These are phyloP conservation scores for Starmera dryadoides DNA, from an alignment of 805 yeast species.

Conservation along the genomic window DNA sequence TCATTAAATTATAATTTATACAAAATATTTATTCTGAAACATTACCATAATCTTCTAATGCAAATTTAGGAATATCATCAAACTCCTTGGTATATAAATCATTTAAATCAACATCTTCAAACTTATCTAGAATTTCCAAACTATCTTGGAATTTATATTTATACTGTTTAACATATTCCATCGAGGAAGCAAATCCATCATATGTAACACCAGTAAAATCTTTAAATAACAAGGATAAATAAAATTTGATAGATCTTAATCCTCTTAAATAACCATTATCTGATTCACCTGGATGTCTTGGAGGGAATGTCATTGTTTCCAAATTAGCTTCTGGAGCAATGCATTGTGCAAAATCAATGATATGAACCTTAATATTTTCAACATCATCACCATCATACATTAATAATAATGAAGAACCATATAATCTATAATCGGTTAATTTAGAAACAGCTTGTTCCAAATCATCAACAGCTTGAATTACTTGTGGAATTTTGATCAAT, in stretches of 20 bases:
- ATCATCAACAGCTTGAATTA: conserved; percentile 54
- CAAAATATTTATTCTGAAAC: conserved; percentile 15
- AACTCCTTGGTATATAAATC: conserved; percentile 16
- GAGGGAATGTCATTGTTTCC: conserved; percentile 55
- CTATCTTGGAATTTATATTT: conserved; percentile 13
- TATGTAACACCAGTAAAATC: conserved; percentile 40
- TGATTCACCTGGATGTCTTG: conserved; percentile 50
- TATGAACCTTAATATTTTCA: conserved; percentile 41
- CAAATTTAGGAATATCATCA: conserved; percentile 18
- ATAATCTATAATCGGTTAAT: conserved; percentile 74
- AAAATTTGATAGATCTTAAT: conserved; percentile 58
- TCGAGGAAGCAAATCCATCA: conserved; percentile 12
- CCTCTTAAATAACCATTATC: conserved; percentile 89
- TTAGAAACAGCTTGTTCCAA: conserved; percentile 46
- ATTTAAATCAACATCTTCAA: conserved; percentile 24
- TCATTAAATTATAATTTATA: conserved; percentile 2
- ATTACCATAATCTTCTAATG: conserved; percentile 18
- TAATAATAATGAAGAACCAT: conserved; percentile 82
- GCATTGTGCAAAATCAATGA: conserved; percentile 95
- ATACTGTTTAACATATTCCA: conserved; percentile 12
- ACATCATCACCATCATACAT: conserved; percentile 72
- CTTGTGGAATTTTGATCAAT: conserved; percentile 54
- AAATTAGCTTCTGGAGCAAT: conserved; percentile 58
- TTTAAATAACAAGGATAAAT: conserved; percentile 54
- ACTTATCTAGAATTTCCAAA: conserved; percentile 33